These are phyloP conservation scores for Yamadazyma siamensis DNA, from an alignment of 1,139 yeast genomes.

Conservation along the genomic window DNA sequence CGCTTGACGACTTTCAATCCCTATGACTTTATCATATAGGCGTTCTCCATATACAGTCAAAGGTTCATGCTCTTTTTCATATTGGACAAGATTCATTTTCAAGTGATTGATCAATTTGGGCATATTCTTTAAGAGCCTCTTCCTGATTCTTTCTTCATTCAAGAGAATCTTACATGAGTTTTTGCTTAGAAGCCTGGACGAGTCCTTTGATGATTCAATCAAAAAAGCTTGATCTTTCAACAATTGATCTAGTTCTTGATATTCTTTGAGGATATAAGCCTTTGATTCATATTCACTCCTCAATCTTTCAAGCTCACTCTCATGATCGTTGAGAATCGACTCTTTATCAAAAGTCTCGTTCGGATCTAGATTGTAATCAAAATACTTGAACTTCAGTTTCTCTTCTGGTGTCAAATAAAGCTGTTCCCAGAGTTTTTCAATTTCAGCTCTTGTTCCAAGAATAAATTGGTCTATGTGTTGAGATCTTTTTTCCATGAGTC, in stretches of 20 bases:
- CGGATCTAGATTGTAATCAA: constrained; percentile 22
- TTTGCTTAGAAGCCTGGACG: constrained; percentile 71
- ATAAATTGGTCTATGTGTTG: constrained; percentile 68
- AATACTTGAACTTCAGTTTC: constrained; percentile 34
- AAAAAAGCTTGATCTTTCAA: constrained; percentile 60
- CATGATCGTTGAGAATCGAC: constrained; percentile 55
- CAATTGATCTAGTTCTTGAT: constrained; percentile 53
- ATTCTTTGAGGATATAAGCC: constrained; percentile 52
- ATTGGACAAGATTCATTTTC: constrained; percentile 43
- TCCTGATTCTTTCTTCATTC: constrained; percentile 76
- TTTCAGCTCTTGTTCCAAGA: constrained; percentile 53
- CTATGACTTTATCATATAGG: constrained; percentile 39
- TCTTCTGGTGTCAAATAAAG: constrained; percentile 55
- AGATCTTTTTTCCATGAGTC: constrained; percentile 58
- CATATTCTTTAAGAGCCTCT: constrained; percentile 58
- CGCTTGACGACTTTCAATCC: constrained; percentile 29
- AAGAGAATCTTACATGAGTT: constrained; percentile 77
- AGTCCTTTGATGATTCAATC: constrained; percentile 70
- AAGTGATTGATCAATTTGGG: constrained; percentile 61
- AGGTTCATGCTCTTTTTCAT: constrained; percentile 31
- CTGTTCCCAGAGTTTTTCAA: constrained; percentile 59
- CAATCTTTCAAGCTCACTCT: constrained; percentile 53
- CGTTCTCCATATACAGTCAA: constrained; percentile 46
- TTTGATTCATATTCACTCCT: constrained; percentile 49
- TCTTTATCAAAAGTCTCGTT: constrained; percentile 49